Evolutionary conservation across 1,284 basidiomycete genomes (phyloP), one percentile per base, ranked within the genome.

Genomic region (Rhodotorula sp.): DNA sequence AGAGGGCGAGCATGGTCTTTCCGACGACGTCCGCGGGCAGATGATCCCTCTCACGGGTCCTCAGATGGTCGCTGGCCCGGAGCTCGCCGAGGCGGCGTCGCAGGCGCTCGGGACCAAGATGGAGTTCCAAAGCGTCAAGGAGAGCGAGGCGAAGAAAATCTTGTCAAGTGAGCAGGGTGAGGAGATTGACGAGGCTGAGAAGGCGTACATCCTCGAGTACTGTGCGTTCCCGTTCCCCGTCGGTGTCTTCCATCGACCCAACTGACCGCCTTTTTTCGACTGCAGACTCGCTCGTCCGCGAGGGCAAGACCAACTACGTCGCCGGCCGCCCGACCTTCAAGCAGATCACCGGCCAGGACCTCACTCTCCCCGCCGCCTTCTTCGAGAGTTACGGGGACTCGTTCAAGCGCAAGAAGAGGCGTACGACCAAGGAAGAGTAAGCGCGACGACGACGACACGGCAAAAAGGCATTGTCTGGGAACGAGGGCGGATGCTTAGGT

Each of bases 11-110:
- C 72, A 74, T n/a, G 67, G 72, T 1, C 67, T 74, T 40, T 48
- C 50, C 30, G 69, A 74, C 59, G 54, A 69, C 22, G 62, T 66
- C 2, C 59, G 72, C 26, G 72, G 72, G 8, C 64, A 69, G 56
- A 37, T 71, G 47, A 74, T 74, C 52, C 51, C 64, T 13, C 57
- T 68, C 40, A 74, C 72, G n/a, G 72, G 72, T 55, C 61, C 69
- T 20, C 54, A 54, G 58, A 30, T 71, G 28, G 37, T 48, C 30
- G 64, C 72, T 28, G 72, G 72, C 11, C 65, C 67, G 7, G 72
- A 74, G 51, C 61, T 74, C 48, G 72, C 72, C 47, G 64, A 68
- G 40, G 70, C 72, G 2, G 72, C 72, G 4, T 64, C 64, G 31
- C 67, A 74, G 64, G 69, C 67, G 4, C 54, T 74, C 24, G 31